Conservation (phyloP, 345 rosid genomes). For the Eucalyptus viminalis region DNA sequence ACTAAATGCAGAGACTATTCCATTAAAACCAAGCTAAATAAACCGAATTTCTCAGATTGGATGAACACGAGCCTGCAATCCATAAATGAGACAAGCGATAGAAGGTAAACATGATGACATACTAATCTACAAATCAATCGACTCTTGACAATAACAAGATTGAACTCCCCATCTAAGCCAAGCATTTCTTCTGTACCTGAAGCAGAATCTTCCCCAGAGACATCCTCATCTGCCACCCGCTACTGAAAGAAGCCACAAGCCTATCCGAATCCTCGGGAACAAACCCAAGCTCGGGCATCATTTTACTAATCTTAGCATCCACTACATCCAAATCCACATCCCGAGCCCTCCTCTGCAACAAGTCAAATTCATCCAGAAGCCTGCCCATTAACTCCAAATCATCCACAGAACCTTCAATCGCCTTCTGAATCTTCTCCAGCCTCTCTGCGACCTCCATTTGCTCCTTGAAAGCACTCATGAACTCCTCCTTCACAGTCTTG, state of each 20-base stretch:
- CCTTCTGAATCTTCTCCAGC: slow-evolving; percentile 82
- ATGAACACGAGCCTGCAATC: not conserved
- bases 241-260: slow-evolving; percentile 86
- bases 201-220: slow-evolving; percentile 93
- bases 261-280: slow-evolving; percentile 73
- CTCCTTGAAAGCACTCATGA: slow-evolving; percentile 74
- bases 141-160: not conserved
- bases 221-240: slow-evolving; percentile 99
- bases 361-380: slow-evolving; percentile 88
- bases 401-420: slow-evolving; percentile 63
- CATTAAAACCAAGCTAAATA: not conserved
- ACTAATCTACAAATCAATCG: not conserved
- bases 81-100: not conserved
- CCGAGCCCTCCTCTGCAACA: slow-evolving; percentile 77
- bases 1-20: not conserved
- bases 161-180: not conserved
- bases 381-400: slow-evolving; percentile 95
- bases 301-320: slow-evolving; percentile 77
- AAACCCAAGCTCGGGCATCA: slow-evolving; percentile 95
- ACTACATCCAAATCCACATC: slow-evolving; percentile 55
- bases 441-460: slow-evolving; percentile 67
- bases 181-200: slow-evolving; percentile 37
- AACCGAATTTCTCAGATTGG: not conserved
- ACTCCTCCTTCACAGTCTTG: slow-evolving; percentile 90
- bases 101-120: not conserved